Percentiles rank a stretch among this genome's conserved stretches.
Evolutionary conservation across 805 yeast species (phyloP).

Genomic region (Myxozyma vanderwaltii): DNA sequence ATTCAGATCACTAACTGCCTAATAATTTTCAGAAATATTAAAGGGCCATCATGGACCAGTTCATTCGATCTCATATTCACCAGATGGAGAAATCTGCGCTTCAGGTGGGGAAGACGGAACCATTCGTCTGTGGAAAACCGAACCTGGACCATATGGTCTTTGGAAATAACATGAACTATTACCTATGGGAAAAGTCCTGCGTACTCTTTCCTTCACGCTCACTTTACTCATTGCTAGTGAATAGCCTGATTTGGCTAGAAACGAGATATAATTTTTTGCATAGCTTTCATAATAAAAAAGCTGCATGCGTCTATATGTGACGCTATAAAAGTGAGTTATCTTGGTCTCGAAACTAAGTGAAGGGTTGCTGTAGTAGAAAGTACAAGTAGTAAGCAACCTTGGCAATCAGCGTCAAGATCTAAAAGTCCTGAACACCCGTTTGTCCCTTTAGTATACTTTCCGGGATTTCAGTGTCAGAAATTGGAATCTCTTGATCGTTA

Average conservation of each 20-base stretch:
- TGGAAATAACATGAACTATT: slow-evolving; percentile 34
- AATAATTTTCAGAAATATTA: slow-evolving; percentile 18
- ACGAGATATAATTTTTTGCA: not conserved
- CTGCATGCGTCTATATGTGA: not conserved
- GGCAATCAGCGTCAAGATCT: not conserved
- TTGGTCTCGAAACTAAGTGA: too few species aligned
- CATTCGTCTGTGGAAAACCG: slow-evolving; percentile 35
- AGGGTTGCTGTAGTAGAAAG: too few species aligned
- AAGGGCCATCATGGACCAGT: slow-evolving; percentile 38
- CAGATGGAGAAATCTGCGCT: slow-evolving; percentile 36
- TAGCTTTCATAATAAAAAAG: not conserved
- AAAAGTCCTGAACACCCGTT: slow-evolving; percentile 30
- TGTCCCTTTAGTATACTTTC: slow-evolving; percentile 16
- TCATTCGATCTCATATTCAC: slow-evolving; percentile 36
- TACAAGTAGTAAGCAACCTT: too few species aligned
- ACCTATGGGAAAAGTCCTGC: too few species aligned
- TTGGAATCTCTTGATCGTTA: not conserved
- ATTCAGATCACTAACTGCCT: not conserved
- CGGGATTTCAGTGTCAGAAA: not conserved
- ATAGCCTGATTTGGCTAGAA: not conserved
- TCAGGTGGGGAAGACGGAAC: slow-evolving; percentile 38
- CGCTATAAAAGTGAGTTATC: not conserved
- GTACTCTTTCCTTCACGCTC: too few species aligned
- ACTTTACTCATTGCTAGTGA: too few species aligned
- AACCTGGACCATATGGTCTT: slow-evolving; percentile 40